Evolutionary conservation across 208 protist species (phyloP).

Genomic region (Acanthamoeba castellanii): DNA sequence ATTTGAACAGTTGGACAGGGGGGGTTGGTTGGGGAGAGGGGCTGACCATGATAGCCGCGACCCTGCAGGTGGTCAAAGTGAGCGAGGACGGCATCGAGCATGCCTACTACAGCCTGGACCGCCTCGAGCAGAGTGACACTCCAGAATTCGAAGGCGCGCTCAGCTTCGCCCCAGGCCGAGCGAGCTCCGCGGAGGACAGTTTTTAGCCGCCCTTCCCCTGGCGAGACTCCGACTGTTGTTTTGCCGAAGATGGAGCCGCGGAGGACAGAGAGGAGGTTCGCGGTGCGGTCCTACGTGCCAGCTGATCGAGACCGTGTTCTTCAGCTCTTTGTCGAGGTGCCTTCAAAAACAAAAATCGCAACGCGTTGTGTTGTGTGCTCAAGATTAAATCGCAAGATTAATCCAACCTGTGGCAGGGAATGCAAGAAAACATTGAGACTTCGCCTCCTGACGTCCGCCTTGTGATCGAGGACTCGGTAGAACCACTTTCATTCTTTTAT

Average conservation of each 20-base stretch:
- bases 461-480: neutral
- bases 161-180: neutral
- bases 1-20: too few species aligned
- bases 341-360: too few species aligned
- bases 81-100: slow-evolving; percentile 28
- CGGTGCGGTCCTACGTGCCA: neutral
- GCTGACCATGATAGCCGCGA: neutral
- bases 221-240: too few species aligned
- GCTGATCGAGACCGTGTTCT: neutral
- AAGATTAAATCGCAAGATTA: neutral
- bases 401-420: neutral
- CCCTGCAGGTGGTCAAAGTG: slow-evolving; percentile 22
- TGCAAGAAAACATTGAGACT: neutral
- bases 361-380: too few species aligned
- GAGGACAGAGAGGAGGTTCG: neutral
- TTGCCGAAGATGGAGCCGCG: too few species aligned
- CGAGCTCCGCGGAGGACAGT: too few species aligned
- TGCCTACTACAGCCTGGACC: neutral
- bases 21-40: too few species aligned
- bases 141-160: neutral
- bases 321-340: neutral
- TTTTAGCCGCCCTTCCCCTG: too few species aligned
- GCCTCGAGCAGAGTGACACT: neutral
- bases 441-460: neutral
- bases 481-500: neutral